phyloP scores from a whole-genome alignment of 768 basidiomycete genomes.

The Kwoniella newhampshirensis region DNA sequence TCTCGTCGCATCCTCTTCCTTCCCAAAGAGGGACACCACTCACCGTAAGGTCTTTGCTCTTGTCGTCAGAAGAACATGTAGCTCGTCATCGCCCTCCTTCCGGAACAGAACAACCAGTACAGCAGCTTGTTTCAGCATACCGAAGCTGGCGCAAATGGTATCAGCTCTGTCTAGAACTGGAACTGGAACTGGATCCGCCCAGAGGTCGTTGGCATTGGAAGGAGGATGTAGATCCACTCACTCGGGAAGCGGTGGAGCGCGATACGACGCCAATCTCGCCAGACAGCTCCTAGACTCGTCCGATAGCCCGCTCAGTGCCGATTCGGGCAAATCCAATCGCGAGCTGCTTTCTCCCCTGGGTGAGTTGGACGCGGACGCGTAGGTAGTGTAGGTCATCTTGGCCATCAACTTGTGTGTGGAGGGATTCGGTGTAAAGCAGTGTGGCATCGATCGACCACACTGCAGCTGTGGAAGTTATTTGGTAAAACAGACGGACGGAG shows the following conservation, averaged over 20 bases:
- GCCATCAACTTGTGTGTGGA: too few relatives aligned
- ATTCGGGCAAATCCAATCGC: constrained; percentile 8
- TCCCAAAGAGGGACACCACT: constrained; percentile 5
- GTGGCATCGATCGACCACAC: too few relatives aligned
- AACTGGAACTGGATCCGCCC: background rate
- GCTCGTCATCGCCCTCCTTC: constrained; percentile 58
- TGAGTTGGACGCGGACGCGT: too few relatives aligned
- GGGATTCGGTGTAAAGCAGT: too few relatives aligned
- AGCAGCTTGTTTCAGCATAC: constrained; percentile 62
- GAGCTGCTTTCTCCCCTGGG: background rate
- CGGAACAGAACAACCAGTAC: constrained; percentile 80
- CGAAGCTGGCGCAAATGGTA: constrained; percentile 17
- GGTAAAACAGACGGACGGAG: too few relatives aligned
- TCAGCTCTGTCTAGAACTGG: too few relatives aligned
- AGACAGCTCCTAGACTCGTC: constrained; percentile 38
- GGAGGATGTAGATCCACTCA: constrained; percentile 20
- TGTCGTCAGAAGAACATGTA: constrained; percentile 81
- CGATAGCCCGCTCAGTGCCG: constrained; percentile 25
- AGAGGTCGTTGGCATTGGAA: background rate
- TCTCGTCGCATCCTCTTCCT: background rate
- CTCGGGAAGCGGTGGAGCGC: constrained; percentile 32
- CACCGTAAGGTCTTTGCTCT: constrained; percentile 61
- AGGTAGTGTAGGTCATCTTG: too few relatives aligned
- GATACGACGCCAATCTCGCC: constrained; percentile 19
- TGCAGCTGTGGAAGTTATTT: too few relatives aligned